Evolutionary conservation across 148 eudicot genomes (phyloP), one percentile per base, ranked within the genome.

Genomic region (Rhododendron molle): DNA sequence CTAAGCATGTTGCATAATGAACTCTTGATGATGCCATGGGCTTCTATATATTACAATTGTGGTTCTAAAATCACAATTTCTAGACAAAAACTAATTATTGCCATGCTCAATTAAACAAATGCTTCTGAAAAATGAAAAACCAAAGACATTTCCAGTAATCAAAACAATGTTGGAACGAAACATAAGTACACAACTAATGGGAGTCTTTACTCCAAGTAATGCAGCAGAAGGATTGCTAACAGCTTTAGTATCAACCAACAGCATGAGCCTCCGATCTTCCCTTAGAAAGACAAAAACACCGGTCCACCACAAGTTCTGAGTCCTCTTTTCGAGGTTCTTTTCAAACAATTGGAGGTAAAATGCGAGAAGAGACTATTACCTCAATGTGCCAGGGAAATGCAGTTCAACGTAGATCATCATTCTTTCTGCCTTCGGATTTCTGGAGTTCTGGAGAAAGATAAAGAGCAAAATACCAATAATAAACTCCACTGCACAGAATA

Each of bases 171-270:
- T 81, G 40, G 67, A 21, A 52, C 2, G 26, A 32, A 52, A 52
- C 26, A 54, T 71, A 78, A 76, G 38, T 71, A 30, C 38, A 71
- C 38, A 67, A 21, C 52, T 47, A 54, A 23, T 18, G 46, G 23
- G 86, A 84, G 79, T 43, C 86, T 76, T 74, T 34, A 78, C 69
- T 84, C 78, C 56, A 23, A 77, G 81, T 67, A 56, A 16, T 47
- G 47, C 80, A 72, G 38, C 46, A 50, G 69, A 83, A 49, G 34
- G 80, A 74, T 54, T 28, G 65, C 86, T 56, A 40, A 76, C 38
- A 76, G 67, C 71, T 74, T 74, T 54, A 32, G 81, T 23, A 56
- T 30, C 56, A 76, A 76, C 16, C 79, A 76, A 38, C 43, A 23
- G 79, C 43, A 40, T 74, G 36, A 76, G 72, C 81, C 36, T 23